Conservation (phyloP, 148 eudicot genomes). For the Amaranthus cruentus region DNA sequence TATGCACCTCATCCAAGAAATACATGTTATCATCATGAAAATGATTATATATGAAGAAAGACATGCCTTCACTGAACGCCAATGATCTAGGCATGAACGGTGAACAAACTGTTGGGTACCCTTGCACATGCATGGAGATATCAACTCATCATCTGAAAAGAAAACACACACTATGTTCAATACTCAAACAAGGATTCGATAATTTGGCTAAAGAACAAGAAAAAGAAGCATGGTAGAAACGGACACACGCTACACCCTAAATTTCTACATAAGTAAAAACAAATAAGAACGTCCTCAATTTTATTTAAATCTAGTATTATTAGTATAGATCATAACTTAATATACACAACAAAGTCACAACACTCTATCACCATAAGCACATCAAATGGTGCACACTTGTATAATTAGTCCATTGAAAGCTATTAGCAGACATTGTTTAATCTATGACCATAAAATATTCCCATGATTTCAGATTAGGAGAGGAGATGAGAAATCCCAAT, state of each 20-base stretch:
- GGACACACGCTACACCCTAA: neutral
- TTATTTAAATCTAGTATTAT: neutral
- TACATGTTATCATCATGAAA: neutral
- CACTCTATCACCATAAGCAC: neutral
- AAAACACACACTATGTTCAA: neutral
- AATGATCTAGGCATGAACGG: slow-evolving; percentile 90
- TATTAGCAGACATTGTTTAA: neutral
- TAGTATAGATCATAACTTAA: neutral
- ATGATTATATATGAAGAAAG: slow-evolving; percentile 1
- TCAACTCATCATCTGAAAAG: slow-evolving; percentile 65
- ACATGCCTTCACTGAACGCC: slow-evolving; percentile 89
- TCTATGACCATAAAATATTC: neutral
- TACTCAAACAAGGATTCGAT: neutral
- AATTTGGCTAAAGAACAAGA: neutral
- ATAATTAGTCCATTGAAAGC: neutral
- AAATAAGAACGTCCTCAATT: neutral
- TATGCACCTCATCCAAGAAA: neutral
- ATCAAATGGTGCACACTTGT: neutral
- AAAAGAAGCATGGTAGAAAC: neutral
- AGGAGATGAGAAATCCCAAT: neutral
- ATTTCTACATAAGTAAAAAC: neutral
- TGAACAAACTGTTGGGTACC: slow-evolving; percentile 96
- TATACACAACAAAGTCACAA: neutral
- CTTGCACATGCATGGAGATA: slow-evolving; percentile 97
- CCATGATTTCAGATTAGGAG: neutral